Evolutionary conservation across 164 flowering plant species (phyloP), one percentile per base, ranked within the genome.

Genomic region (Malania oleifera): DNA sequence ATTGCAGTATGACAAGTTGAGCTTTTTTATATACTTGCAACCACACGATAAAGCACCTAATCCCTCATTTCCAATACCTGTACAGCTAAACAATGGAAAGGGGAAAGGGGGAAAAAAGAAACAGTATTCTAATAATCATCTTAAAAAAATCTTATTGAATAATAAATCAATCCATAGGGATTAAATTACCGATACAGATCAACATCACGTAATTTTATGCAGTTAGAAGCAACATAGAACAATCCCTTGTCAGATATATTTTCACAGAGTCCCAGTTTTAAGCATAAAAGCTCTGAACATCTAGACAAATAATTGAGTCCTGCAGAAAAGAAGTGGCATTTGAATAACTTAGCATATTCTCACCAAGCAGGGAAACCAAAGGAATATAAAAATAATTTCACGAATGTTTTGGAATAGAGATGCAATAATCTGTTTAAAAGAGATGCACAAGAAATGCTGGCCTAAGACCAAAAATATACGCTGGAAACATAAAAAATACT

Each of bases 141-240:
- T 26, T 3, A 23, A 13, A 22, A 31, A 38, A 28, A 14, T 19
- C 22, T 44, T 20, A 47, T 5, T 18, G 2, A n/a, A n/a, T 7
- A 15, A 15, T 13, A 28, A 34, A 26, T 15, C 38, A 43, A 48
- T 11, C 39, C 13, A 22, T 19, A 9, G 4, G 29, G 28, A 6
- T 57, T 31, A 54, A 19, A 41, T 69, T 76, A 87, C 95, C 89
- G 72, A 68, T 87, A 87, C 25, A 87, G 66, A 75, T 87, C 95
- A 25, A 87, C 84, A 66, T 83, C 86, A 19, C 29, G 58, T 34
- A 87, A 69, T 63, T 75, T 73, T 51, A 54, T 19, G 76, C 84
- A 85, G 52, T 70, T 73, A 23, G 76, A 68, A 47, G 82, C 91
- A 46, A 87, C 75, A 57, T 70, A 53, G 9, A 46, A 50, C 64